phyloP scores from a whole-genome alignment of 768 basidiomycete genomes.

The Hysterangium stoloniferum region DNA sequence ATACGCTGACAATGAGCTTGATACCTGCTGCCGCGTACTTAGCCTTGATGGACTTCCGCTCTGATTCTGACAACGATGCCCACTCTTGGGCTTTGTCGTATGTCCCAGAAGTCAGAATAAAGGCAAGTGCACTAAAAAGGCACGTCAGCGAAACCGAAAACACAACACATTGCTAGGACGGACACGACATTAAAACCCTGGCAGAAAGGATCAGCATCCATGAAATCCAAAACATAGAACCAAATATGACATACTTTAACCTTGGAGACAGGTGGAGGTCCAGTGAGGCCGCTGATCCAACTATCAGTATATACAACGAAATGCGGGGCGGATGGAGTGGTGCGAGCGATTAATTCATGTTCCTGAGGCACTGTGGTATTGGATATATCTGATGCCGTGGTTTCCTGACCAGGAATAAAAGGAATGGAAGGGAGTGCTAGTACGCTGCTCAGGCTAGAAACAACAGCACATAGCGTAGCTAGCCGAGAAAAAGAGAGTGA shows the following conservation, averaged over 20 bases:
- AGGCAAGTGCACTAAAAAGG: constrained; percentile 10
- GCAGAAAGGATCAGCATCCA: background rate
- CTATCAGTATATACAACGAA: background rate
- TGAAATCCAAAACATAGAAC: background rate
- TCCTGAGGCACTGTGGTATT: constrained; percentile 29
- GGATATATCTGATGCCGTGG: constrained; percentile 18
- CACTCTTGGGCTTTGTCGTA: constrained; percentile 14
- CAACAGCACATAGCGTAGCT: background rate
- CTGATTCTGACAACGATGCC: constrained; percentile 4
- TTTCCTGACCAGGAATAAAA: background rate
- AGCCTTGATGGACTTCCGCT: constrained; percentile 15
- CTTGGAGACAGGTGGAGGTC: background rate
- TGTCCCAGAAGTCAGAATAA: constrained; percentile 11
- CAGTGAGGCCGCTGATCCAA: background rate
- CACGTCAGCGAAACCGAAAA: background rate
- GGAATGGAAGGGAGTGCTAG: too few species aligned
- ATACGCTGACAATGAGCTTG: constrained; percentile 18
- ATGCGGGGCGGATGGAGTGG: background rate
- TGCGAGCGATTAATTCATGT: too few species aligned
- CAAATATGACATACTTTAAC: background rate
- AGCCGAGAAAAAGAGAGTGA: background rate
- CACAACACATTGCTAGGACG: constrained; percentile 6
- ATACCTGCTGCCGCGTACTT: constrained; percentile 19
- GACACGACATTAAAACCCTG: constrained; percentile 6
- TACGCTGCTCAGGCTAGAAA: background rate